A percentile compares a stretch with the other conserved stretches of the same genome.
phyloP scores from a whole-genome alignment of 768 basidiomycete species.

The Serendipita sp. region DNA sequence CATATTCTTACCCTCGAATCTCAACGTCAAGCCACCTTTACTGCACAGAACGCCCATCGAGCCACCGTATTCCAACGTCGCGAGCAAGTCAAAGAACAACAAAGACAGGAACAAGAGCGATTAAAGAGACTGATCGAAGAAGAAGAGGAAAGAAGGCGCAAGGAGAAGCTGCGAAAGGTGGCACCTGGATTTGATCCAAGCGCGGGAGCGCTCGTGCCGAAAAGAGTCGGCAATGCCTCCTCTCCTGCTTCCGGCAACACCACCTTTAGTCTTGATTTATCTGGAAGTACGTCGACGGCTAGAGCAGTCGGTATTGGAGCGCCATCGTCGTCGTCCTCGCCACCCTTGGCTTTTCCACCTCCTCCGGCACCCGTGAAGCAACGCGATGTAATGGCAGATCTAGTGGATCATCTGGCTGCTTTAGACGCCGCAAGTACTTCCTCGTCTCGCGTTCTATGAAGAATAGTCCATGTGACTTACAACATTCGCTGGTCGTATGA shows the following conservation, averaged over 20 bases:
- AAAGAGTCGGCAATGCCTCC: conserved; percentile 18
- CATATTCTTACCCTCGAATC: conserved; percentile 68
- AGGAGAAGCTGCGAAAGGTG: conserved; percentile 53
- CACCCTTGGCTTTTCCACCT: conserved; percentile 14
- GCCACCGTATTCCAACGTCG: conserved; percentile 55
- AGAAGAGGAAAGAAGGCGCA: background rate
- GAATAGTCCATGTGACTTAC: no score
- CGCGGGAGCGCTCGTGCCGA: conserved; percentile 43
- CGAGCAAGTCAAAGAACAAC: conserved; percentile 60
- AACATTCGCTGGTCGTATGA: no score
- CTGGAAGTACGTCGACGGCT: conserved; percentile 12
- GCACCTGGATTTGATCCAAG: conserved; percentile 75
- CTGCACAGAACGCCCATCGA: conserved; percentile 48
- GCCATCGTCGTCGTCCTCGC: conserved; percentile 17
- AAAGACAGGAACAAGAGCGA: conserved; percentile 32
- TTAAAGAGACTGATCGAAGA: background rate
- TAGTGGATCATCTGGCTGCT: conserved; percentile 67
- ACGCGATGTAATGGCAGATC: conserved; percentile 59
- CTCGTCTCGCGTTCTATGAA: background rate
- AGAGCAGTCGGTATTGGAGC: conserved; percentile 12
- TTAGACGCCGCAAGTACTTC: conserved; percentile 29
- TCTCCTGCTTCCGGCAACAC: no score
- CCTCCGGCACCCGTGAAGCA: conserved; percentile 10
- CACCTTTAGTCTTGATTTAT: no score
- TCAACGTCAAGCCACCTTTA: conserved; percentile 49